Percentiles rank a stretch among this genome's conserved stretches.
These are phyloP conservation scores for Russula virescens DNA, from an alignment of 768 basidiomycete species.

Conservation along the genomic window DNA sequence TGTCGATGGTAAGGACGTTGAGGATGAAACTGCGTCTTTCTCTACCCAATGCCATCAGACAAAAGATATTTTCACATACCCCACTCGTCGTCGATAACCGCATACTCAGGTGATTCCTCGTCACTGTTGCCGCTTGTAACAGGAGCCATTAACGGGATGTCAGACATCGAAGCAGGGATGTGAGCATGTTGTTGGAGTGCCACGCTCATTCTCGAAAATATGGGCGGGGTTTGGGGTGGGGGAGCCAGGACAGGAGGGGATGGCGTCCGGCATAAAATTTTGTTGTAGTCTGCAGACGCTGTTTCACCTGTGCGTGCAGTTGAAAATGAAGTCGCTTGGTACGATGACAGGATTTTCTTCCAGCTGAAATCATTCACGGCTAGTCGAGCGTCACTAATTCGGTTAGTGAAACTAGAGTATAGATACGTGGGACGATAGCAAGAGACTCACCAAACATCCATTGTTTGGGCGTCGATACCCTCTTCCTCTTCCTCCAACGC, in stretches of 20 bases:
- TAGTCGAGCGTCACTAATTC: conserved; percentile 2
- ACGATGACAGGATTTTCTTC: not conserved
- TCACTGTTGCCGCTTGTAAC: not conserved
- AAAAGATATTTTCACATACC: not conserved
- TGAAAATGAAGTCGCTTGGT: conserved; percentile 5
- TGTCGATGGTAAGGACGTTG: conserved; percentile 1
- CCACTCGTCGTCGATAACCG: conserved; percentile 4
- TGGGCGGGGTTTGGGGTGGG: conserved; percentile 9
- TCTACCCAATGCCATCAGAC: not conserved
- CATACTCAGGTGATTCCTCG: not conserved
- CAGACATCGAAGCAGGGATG: conserved; percentile 5
- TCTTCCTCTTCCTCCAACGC: not conserved
- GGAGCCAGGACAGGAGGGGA: conserved; percentile 1
- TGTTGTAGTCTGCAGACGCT: not conserved
- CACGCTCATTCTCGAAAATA: conserved; percentile 1
- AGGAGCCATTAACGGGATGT: not conserved
- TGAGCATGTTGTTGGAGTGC: not conserved
- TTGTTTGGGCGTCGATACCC: not conserved
- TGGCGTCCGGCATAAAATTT: not conserved
- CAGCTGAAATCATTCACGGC: not conserved
- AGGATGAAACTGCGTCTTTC: not conserved
- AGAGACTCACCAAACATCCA: not conserved
- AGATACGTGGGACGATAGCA: not conserved
- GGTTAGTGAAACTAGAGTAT: not conserved
- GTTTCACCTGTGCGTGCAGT: not conserved